Conservation (phyloP, 768 basidiomycete species). For the Leccinum arenicola region DNA sequence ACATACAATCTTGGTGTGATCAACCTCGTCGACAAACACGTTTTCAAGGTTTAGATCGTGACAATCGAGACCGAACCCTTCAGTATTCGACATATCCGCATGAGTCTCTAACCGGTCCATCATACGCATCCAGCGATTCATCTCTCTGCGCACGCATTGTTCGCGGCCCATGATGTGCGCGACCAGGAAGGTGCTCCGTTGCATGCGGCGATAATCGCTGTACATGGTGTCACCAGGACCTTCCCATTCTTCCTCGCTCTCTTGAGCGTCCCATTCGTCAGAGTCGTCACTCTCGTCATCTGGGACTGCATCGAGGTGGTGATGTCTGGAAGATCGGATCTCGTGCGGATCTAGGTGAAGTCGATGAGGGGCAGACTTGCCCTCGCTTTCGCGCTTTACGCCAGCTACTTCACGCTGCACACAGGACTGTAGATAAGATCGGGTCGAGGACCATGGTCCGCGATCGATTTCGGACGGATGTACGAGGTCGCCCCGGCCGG, state of each 20-base stretch:
- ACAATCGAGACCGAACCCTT: slow-evolving; percentile 78
- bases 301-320: slow-evolving; percentile 61
- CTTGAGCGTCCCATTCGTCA: slow-evolving; percentile 75
- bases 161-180: slow-evolving; percentile 67
- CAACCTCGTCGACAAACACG: slow-evolving; percentile 71
- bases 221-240: slow-evolving; percentile 80
- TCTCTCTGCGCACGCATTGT: slow-evolving; percentile 61
- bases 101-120: slow-evolving; percentile 56
- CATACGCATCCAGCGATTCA: slow-evolving; percentile 64
- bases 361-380: slow-evolving; percentile 61
- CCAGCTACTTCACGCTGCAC: slow-evolving; percentile 39
- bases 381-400: too few relatives aligned
- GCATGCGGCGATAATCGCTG: slow-evolving; percentile 78
- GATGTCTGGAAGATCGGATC: slow-evolving; percentile 67
- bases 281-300: slow-evolving; percentile 74
- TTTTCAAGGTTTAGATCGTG: slow-evolving; percentile 88
- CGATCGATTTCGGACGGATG: slow-evolving; percentile 71
- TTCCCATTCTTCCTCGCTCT: slow-evolving; percentile 77
- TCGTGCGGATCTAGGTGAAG: slow-evolving; percentile 82
- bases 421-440: slow-evolving; percentile 63
- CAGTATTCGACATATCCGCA: slow-evolving; percentile 32
- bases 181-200: slow-evolving; percentile 74
- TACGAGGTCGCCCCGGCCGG: slow-evolving; percentile 68
- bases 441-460: slow-evolving; percentile 71
- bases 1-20: slow-evolving; percentile 70